phyloP scores from a whole-genome alignment of 176 grass and related monocot species.

The Cocos nucifera region DNA sequence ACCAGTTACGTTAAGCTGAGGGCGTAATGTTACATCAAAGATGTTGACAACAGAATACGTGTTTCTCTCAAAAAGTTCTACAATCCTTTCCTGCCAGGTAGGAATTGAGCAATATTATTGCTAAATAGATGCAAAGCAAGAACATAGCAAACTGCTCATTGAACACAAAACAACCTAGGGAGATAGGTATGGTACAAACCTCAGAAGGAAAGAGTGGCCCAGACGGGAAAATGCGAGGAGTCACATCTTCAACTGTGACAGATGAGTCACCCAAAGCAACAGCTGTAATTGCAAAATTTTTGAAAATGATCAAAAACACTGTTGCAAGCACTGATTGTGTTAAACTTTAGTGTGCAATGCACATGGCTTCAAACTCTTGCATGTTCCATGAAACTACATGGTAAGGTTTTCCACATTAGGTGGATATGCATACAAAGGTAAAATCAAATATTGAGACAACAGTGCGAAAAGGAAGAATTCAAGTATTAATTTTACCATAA shows the following conservation, averaged over 20 bases:
- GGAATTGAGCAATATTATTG: too few relatives aligned
- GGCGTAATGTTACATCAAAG: conserved; percentile 83
- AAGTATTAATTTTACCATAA: too few relatives aligned
- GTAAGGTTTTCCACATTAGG: too few relatives aligned
- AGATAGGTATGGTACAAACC: conserved; percentile 27
- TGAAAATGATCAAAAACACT: conserved; percentile 6
- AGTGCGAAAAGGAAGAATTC: too few relatives aligned
- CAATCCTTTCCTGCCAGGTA: conserved; percentile 46
- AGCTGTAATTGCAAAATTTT: conserved; percentile 26
- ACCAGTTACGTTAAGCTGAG: conserved; percentile 84
- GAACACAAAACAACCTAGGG: neutral
- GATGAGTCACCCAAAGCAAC: conserved; percentile 66
- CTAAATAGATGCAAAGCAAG: too few relatives aligned
- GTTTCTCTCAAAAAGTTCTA: conserved; percentile 85
- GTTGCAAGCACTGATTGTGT: too few relatives aligned
- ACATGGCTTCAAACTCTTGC: too few relatives aligned
- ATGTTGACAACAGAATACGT: conserved; percentile 96
- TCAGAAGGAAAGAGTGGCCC: conserved; percentile 74
- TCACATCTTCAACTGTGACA: conserved; percentile 62
- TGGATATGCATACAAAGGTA: too few relatives aligned
- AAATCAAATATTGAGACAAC: too few relatives aligned
- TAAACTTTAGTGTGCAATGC: too few relatives aligned
- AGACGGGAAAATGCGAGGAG: conserved; percentile 54
- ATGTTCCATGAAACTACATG: too few relatives aligned
- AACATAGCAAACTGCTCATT: too few relatives aligned